Conservation (phyloP, 495 filamentous ascomycete genomes). For the Daldinia concentrica region DNA sequence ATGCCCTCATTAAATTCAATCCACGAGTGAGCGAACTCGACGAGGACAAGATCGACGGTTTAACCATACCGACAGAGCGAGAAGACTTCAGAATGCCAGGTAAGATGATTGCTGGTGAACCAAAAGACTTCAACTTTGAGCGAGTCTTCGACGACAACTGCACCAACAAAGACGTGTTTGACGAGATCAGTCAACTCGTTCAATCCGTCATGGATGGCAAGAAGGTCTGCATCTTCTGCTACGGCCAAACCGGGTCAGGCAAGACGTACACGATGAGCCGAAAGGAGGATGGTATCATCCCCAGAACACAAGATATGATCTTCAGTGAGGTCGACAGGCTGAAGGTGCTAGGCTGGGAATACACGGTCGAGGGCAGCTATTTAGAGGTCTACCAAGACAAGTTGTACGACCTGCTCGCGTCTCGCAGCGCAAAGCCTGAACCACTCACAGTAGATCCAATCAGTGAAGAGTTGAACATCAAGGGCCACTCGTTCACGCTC, state of each 20-base stretch:
- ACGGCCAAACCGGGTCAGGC: conserved; percentile 95
- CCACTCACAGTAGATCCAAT: conserved; percentile 74
- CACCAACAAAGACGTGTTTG: conserved; percentile 89
- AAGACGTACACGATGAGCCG: conserved; percentile 96
- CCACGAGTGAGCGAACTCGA: conserved; percentile 61
- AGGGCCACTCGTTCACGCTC: conserved; percentile 64
- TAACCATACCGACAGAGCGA: conserved; percentile 81
- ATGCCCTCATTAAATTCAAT: conserved; percentile 44
- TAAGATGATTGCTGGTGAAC: conserved; percentile 84
- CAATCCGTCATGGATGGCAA: conserved; percentile 97
- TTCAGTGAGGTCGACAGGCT: conserved; percentile 84
- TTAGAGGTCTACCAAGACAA: conserved; percentile 99
- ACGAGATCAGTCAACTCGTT: conserved; percentile 96
- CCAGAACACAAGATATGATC: conserved; percentile 89
- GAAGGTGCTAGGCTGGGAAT: conserved; percentile 91
- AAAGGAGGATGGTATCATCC: conserved; percentile 87
- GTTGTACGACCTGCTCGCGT: conserved; percentile 87
- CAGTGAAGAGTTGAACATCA: conserved; percentile 70
- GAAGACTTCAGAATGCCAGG: conserved; percentile 86
- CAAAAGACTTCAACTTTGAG: conserved; percentile 89
- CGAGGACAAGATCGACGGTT: conserved; percentile 75
- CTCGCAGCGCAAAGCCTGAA: conserved; percentile 89
- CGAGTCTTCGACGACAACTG: conserved; percentile 84
- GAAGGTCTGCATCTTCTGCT: conserved; percentile 99
- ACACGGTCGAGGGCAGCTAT: conserved; percentile 93